Conservation (phyloP, 192 early-diverging fungal species). For the Coemansia reversa region DNA sequence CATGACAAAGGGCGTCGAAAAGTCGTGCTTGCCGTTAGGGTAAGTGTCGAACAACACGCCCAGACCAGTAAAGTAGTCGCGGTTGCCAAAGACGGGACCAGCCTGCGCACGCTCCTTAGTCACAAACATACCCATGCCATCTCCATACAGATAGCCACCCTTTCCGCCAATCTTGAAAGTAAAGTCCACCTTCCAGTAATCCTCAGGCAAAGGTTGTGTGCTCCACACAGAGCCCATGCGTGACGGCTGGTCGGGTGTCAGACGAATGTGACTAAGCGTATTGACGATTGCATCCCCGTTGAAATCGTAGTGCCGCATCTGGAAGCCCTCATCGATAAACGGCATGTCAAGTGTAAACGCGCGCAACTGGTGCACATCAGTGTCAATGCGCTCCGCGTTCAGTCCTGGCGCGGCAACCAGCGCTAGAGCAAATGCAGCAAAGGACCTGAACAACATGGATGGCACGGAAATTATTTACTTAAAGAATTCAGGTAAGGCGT, state of each 20-base stretch:
- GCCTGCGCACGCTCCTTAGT: conserved; percentile 65
- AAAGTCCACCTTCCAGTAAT: conserved; percentile 78
- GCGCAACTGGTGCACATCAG: conserved; percentile 40
- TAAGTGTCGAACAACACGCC: conserved; percentile 98
- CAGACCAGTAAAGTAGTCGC: conserved; percentile 85
- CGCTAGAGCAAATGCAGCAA: conserved; percentile 31
- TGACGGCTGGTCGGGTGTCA: conserved; percentile 79
- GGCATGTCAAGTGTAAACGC: conserved; percentile 41
- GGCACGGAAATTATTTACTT: neutral
- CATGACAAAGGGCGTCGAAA: conserved; percentile 83
- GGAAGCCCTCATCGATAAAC: conserved; percentile 67
- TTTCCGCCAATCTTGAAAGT: conserved; percentile 85
- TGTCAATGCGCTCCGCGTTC: conserved; percentile 23
- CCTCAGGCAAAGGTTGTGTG: conserved; percentile 30
- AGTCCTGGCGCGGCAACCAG: conserved; percentile 16
- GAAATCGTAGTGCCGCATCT: conserved; percentile 92
- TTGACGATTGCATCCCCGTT: conserved; percentile 90
- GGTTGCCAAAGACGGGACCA: conserved; percentile 89
- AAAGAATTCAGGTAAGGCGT: neutral
- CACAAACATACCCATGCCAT: conserved; percentile 96
- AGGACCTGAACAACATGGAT: conserved; percentile 29
- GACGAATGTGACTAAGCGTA: conserved; percentile 78
- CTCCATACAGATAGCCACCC: conserved; percentile 78
- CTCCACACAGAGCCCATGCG: conserved; percentile 84
- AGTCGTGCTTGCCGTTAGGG: conserved; percentile 70